These are phyloP conservation scores for Litchi chinensis DNA, from an alignment of 345 rosid species.

Conservation along the genomic window DNA sequence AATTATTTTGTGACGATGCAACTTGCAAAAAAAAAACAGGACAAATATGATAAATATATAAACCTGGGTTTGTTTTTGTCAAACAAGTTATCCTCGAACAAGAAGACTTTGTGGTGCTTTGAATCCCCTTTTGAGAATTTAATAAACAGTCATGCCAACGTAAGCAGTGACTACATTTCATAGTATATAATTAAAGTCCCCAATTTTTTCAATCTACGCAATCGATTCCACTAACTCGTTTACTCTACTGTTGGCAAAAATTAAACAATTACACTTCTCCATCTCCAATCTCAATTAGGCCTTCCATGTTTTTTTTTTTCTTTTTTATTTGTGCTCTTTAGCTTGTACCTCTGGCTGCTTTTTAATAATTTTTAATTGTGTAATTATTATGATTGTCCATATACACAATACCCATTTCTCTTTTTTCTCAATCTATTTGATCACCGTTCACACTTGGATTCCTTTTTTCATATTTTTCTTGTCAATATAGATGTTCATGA, in stretches of 20 bases:
- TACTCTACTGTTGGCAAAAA: background rate
- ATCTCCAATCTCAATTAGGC: background rate
- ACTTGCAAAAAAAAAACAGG: no score
- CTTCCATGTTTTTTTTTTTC: background rate
- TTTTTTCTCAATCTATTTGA: background rate
- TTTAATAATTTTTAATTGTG: background rate
- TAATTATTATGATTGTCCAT: background rate
- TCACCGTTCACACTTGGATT: background rate
- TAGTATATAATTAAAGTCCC: background rate
- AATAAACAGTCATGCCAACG: conserved; percentile 7
- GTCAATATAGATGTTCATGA: background rate
- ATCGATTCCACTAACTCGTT: conserved; percentile 13
- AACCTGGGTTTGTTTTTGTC: background rate
- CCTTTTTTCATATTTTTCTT: background rate
- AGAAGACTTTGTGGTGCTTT: background rate
- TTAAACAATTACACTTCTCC: background rate
- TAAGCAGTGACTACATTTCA: conserved; percentile 22
- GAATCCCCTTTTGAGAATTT: background rate
- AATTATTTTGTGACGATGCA: no score
- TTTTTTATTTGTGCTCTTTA: no score
- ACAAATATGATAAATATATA: no score
- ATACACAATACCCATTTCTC: background rate
- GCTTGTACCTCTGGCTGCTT: background rate
- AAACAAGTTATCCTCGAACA: background rate
- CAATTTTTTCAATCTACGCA: background rate